Conservation (phyloP, 352 stramenopile species). For the Phytophthora podocarpi region DNA sequence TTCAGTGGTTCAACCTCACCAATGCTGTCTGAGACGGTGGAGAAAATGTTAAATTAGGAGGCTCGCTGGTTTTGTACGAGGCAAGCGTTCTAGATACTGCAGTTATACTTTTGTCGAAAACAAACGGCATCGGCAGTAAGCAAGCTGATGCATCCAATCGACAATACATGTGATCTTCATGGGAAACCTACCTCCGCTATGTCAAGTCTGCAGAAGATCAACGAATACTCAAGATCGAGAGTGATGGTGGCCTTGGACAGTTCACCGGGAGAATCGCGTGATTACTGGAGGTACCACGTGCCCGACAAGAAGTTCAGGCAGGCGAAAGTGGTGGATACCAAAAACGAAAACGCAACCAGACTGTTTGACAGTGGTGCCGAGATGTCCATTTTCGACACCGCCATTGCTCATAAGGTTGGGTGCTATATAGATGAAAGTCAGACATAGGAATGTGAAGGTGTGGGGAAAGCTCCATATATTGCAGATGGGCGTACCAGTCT, state of each 20-base stretch:
- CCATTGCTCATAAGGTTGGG: slow-evolving; percentile 28
- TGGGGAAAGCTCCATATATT: neutral
- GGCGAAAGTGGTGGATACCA: slow-evolving; percentile 1
- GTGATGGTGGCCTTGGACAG: neutral
- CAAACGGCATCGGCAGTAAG: too few relatives aligned
- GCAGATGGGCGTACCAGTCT: slow-evolving; percentile 6
- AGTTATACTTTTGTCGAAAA: too few relatives aligned
- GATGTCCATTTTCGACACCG: slow-evolving; percentile 24
- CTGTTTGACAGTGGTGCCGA: slow-evolving; percentile 33
- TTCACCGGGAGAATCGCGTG: neutral
- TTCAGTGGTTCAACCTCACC: neutral
- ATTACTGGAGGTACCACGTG: neutral
- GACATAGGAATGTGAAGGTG: too few relatives aligned
- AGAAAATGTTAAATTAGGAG: slow-evolving; percentile 11
- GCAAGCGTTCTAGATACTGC: neutral
- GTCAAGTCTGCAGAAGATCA: too few relatives aligned
- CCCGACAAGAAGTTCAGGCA: neutral
- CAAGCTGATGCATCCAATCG: too few relatives aligned
- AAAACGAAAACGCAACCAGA: slow-evolving; percentile 18
- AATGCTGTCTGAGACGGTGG: too few relatives aligned
- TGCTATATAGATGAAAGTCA: slow-evolving; percentile 2
- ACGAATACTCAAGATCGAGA: too few relatives aligned
- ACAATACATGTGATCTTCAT: too few relatives aligned
- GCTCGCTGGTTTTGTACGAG: slow-evolving; percentile 7
- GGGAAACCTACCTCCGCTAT: too few relatives aligned